A percentile compares a stretch with the other conserved stretches of the same genome.
Conservation (phyloP, 306 rosid genomes). For the Abrus pulchellus region DNA sequence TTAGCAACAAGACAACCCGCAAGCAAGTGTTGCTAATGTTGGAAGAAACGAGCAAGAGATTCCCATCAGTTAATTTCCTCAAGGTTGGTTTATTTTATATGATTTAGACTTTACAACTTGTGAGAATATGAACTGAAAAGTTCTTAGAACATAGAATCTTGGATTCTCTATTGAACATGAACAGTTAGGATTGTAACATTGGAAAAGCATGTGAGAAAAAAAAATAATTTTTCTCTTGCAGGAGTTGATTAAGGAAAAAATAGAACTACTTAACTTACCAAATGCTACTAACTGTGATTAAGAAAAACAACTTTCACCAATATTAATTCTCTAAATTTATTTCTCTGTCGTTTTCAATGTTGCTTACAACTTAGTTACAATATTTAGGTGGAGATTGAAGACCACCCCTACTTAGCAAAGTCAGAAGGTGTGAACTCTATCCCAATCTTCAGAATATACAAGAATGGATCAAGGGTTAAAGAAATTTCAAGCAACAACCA, state of each 20-base stretch:
- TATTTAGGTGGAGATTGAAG: conserved; percentile 84
- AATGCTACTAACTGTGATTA: not conserved
- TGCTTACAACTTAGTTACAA: conserved; percentile 27
- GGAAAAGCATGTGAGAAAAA: too few species aligned
- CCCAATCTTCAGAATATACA: conserved; percentile 87
- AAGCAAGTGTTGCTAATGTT: conserved; percentile 62
- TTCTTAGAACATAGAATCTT: not conserved
- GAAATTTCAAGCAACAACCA: conserved; percentile 73
- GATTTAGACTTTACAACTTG: not conserved
- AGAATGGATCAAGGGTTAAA: conserved; percentile 80
- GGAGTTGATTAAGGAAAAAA: not conserved
- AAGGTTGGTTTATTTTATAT: conserved; percentile 64
- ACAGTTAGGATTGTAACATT: too few species aligned
- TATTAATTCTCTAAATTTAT: not conserved
- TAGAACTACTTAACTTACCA: not conserved
- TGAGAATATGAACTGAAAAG: not conserved
- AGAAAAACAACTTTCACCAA: not conserved
- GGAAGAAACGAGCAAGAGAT: conserved; percentile 78
- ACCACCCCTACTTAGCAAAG: conserved; percentile 82
- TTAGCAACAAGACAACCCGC: conserved; percentile 68
- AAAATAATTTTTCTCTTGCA: not conserved
- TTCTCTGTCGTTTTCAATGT: not conserved
- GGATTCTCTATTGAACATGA: not conserved
- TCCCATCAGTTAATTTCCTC: conserved; percentile 89
- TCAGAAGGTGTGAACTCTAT: conserved; percentile 70